Base-by-base conservation (phyloP, 23 red algal species). In the Gracilaria gracilis region DNA sequence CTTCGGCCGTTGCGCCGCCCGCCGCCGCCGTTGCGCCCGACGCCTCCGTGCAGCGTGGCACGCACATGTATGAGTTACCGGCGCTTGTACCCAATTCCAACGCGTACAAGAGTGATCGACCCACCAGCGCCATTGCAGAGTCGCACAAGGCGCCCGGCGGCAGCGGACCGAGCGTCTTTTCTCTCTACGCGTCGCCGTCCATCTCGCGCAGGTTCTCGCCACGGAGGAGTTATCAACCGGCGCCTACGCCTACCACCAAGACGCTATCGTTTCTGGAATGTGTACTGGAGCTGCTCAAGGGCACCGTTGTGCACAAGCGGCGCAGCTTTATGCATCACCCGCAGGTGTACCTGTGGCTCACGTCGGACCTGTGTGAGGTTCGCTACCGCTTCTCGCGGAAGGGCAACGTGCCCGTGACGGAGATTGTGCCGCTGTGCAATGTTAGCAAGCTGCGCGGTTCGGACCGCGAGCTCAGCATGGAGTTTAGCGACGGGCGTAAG, bases 181-280 rank as follows among this genome's bases (percentile, higher is more conserved):
- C 48, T 62, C 79, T 44, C 11, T 48, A 44, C 39, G 57, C 79
- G 11, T 47, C 79, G 28, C 57, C 79, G 7, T 40, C 34, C 29
- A 55, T 40, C 24, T 61, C 40, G 79, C 25, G 11, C 12, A 44
- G 4, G 12, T 37, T 61, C 44, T 32, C 36, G 27, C 34, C 54
- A 9, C 33, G 33, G 28, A 77, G 46, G 40, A 77, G 21, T 25
- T 77, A 61, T 40, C 66, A 34, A 23, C 35, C 69, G 25, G 65
- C 84, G n/a, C 53, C 55, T 14, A 72, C 36, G 4, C 67, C 84
- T 17, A 77, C 84, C 20, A 75, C 21, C 69, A 91, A 80, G 21
- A 75, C 69, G 37, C n/a, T 88, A 33, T 88, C 92, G 15, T 95
- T 95, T 42, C 84, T 95, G 2, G 92, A 95, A 61, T 95, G 83